These are phyloP conservation scores for Pilatotrama ljubarskyi DNA, from an alignment of 768 basidiomycete genomes.

Conservation along the genomic window DNA sequence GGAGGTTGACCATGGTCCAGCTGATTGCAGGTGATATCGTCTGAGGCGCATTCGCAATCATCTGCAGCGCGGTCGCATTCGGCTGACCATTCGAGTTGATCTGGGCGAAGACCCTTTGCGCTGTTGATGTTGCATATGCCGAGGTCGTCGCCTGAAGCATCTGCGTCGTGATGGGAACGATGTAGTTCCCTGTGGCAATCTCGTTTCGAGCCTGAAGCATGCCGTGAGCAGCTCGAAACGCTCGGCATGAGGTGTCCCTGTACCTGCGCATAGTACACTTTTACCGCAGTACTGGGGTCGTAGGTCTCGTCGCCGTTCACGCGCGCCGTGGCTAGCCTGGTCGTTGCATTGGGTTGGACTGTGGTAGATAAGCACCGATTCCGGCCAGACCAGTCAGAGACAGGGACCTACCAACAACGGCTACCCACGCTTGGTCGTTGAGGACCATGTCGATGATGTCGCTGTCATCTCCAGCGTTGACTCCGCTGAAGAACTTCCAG, in stretches of 20 bases:
- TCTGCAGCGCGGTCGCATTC: slow-evolving; percentile 40
- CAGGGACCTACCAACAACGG: slow-evolving; percentile 41
- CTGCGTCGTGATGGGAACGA: slow-evolving; percentile 37
- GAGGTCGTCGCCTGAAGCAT: slow-evolving; percentile 27
- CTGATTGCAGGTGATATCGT: slow-evolving; percentile 38
- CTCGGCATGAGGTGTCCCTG: neutral
- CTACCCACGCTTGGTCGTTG: slow-evolving; percentile 43
- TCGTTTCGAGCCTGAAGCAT: slow-evolving; percentile 37
- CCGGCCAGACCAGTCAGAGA: neutral
- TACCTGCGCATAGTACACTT: slow-evolving; percentile 45
- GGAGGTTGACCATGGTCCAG: slow-evolving; percentile 39
- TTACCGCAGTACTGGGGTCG: slow-evolving; percentile 36
- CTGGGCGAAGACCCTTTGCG: slow-evolving; percentile 29
- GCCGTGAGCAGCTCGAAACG: neutral
- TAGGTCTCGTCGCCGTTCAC: slow-evolving; percentile 39
- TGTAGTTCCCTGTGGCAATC: slow-evolving; percentile 39
- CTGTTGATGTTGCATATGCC: slow-evolving; percentile 25
- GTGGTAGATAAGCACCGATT: neutral
- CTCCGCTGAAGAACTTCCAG: slow-evolving; percentile 26
- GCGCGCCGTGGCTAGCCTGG: slow-evolving; percentile 34
- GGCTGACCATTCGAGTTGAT: slow-evolving; percentile 28
- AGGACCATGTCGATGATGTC: slow-evolving; percentile 36
- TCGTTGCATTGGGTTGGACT: slow-evolving; percentile 40
- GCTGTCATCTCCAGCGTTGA: slow-evolving; percentile 28
- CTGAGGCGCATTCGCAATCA: slow-evolving; percentile 40